Evolutionary conservation across 179 eudicot species (phyloP).

Genomic region (Heliamphora pulchella): DNA sequence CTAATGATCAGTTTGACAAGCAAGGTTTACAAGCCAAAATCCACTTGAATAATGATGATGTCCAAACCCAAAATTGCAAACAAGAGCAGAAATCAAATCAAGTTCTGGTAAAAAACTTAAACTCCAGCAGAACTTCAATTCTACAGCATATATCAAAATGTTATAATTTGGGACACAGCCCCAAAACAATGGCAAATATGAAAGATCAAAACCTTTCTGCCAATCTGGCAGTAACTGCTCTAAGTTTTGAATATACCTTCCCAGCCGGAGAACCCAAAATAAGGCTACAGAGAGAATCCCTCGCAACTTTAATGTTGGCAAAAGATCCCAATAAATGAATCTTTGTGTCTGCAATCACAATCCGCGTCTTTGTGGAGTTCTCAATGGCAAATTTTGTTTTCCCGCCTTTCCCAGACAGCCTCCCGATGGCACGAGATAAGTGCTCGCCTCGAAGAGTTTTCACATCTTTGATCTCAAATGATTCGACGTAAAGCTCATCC

Average conservation of each 20-base stretch:
- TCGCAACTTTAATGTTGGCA: slow-evolving; percentile 59
- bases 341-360: slow-evolving; percentile 63
- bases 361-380: slow-evolving; percentile 66
- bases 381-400: slow-evolving; percentile 79
- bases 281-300: slow-evolving; percentile 67
- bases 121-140: background rate
- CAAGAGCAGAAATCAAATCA: background rate
- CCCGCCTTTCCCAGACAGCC: slow-evolving; percentile 76
- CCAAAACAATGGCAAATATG: slow-evolving; percentile 1
- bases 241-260: slow-evolving; percentile 73
- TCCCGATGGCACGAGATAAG: slow-evolving; percentile 66
- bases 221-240: slow-evolving; percentile 62
- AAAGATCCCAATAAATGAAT: slow-evolving; percentile 65
- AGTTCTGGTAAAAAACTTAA: background rate
- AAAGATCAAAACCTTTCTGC: slow-evolving; percentile 59
- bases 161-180: background rate
- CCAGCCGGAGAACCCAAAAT: slow-evolving; percentile 87
- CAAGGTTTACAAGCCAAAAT: slow-evolving; percentile 2
- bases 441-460: slow-evolving; percentile 77
- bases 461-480: slow-evolving; percentile 77
- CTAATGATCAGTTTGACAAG: background rate
- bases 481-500: slow-evolving; percentile 67
- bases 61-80: background rate
- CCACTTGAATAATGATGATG: background rate
- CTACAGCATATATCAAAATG: background rate